Evolutionary conservation across 345 rosid species (phyloP).

Genomic region (Mercurialis annua): DNA sequence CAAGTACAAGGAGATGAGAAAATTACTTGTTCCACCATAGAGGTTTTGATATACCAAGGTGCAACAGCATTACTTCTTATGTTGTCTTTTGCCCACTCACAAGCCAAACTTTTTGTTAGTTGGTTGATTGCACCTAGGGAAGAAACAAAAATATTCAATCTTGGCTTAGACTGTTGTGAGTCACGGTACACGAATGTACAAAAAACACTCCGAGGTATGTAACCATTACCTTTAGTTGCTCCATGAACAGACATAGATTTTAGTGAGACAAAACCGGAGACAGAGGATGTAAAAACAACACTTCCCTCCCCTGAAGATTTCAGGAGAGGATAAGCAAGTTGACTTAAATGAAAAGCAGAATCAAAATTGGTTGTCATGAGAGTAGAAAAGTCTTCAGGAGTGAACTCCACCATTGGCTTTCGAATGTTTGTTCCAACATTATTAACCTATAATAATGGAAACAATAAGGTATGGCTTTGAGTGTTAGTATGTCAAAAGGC

Average conservation of each 20-base stretch:
- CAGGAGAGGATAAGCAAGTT: slow-evolving; percentile 66
- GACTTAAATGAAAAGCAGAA: slow-evolving; percentile 69
- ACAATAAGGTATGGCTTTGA: not conserved
- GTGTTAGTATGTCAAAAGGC: not conserved
- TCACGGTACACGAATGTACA: not conserved
- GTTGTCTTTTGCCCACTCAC: slow-evolving; percentile 84
- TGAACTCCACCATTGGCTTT: slow-evolving; percentile 63
- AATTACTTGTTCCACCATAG: slow-evolving; percentile 75
- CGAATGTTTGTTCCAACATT: slow-evolving; percentile 74
- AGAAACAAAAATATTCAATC: slow-evolving; percentile 11
- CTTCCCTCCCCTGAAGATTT: slow-evolving; percentile 53
- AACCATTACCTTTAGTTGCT: slow-evolving; percentile 61
- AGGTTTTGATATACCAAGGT: slow-evolving; percentile 83
- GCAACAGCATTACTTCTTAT: slow-evolving; percentile 80
- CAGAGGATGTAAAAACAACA: slow-evolving; percentile 71
- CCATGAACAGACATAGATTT: slow-evolving; percentile 70
- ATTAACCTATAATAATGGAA: slow-evolving; percentile 40
- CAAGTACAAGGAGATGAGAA: not conserved
- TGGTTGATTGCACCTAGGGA: slow-evolving; percentile 69
- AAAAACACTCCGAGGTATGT: not conserved
- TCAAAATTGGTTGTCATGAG: slow-evolving; percentile 69
- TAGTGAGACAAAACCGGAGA: slow-evolving; percentile 67
- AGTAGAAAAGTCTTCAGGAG: slow-evolving; percentile 47
- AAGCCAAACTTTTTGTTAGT: slow-evolving; percentile 66
- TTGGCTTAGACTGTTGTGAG: slow-evolving; percentile 2